Percentiles rank a stretch among this genome's conserved stretches.
These are phyloP conservation scores for Solanum piurae DNA, from an alignment of 257 asterid species.

Conservation along the genomic window DNA sequence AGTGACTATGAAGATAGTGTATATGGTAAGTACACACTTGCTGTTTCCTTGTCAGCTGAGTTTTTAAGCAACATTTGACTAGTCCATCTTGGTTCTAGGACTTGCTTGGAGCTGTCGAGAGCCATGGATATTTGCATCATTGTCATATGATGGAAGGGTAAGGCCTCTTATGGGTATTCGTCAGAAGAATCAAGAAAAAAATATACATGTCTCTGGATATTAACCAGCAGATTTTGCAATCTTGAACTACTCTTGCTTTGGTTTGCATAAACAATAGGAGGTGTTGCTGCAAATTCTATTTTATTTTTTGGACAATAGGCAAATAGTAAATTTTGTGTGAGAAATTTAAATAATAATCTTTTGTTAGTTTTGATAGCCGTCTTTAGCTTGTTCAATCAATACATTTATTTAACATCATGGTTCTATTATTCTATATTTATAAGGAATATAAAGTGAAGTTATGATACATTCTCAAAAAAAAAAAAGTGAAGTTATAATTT, in stretches of 20 bases:
- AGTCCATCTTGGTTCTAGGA: slow-evolving; percentile 34
- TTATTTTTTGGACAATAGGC: not conserved
- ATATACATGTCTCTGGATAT: not conserved
- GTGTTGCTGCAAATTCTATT: not conserved
- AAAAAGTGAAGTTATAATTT: not conserved
- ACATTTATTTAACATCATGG: not conserved
- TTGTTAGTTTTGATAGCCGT: not conserved
- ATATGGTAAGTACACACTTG: slow-evolving; percentile 47
- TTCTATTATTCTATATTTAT: not conserved
- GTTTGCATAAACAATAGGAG: not conserved
- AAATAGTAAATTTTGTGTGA: not conserved
- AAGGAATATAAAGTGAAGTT: not conserved
- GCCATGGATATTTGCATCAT: slow-evolving; percentile 94
- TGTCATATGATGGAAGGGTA: slow-evolving; percentile 99
- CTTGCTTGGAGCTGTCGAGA: slow-evolving; percentile 95
- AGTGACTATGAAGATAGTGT: slow-evolving; percentile 93
- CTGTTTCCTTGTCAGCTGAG: not conserved
- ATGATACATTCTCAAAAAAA: not conserved
- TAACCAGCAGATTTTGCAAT: not conserved
- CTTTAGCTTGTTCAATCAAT: not conserved
- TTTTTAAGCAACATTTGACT: slow-evolving; percentile 10
- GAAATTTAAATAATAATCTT: not conserved
- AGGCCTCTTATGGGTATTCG: slow-evolving; percentile 11
- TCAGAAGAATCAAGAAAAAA: not conserved
- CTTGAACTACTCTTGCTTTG: not conserved